These are phyloP conservation scores for Eucalyptus regnans DNA, from an alignment of 345 rosid genomes.

Conservation along the genomic window DNA sequence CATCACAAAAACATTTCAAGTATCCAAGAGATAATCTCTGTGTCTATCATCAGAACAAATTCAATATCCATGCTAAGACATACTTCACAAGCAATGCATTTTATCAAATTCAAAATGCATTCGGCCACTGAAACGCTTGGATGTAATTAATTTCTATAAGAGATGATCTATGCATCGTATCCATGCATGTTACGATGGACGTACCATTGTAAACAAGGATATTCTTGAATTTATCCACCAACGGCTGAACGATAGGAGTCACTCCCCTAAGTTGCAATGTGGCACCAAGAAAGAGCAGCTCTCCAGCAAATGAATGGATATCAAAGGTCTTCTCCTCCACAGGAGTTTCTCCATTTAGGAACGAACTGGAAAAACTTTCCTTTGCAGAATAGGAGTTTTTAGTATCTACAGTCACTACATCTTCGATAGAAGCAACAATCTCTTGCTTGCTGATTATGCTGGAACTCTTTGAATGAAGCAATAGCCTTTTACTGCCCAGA, in stretches of 20 bases:
- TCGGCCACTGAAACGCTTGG: too few relatives aligned
- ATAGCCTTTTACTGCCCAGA: slow-evolving; percentile 39
- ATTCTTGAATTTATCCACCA: slow-evolving; percentile 47
- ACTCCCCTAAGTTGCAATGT: slow-evolving; percentile 79
- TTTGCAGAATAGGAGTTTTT: background rate
- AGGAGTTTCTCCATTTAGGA: background rate
- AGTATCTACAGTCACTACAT: background rate
- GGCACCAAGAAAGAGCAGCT: slow-evolving; percentile 58
- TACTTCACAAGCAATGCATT: too few relatives aligned
- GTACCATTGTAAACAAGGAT: slow-evolving; percentile 67
- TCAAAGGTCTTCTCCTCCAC: background rate
- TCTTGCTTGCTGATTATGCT: background rate
- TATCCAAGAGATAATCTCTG: background rate
- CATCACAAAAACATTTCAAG: background rate
- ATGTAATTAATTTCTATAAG: too few relatives aligned
- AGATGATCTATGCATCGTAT: background rate
- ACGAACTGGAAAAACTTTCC: background rate
- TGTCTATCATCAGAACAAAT: too few relatives aligned
- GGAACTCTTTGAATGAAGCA: slow-evolving; percentile 4
- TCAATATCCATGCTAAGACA: background rate
- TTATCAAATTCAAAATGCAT: too few relatives aligned
- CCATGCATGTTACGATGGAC: background rate
- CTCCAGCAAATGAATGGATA: slow-evolving; percentile 3
- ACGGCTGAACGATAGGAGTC: slow-evolving; percentile 41
- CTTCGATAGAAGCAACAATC: slow-evolving; percentile 11